Base-by-base conservation (phyloP, 345 rosid genomes). In the Combretum micranthum region DNA sequence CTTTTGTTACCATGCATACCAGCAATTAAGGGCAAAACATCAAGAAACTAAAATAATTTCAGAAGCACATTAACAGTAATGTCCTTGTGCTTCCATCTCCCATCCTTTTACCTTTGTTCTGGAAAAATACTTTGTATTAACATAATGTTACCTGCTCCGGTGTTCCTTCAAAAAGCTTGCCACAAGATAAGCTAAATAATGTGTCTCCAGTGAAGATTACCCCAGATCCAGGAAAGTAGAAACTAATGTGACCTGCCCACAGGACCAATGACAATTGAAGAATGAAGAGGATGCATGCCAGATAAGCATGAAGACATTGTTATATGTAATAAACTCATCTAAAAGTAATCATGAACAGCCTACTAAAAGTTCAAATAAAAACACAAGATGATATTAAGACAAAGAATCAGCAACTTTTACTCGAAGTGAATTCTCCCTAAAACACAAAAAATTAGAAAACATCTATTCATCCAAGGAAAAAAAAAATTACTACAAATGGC, bases 141-240 rank as follows among this genome's bases (percentile, higher is more conserved):
- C 12, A 12, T 44, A 61, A 32, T 51, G 50, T 44, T 60, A 93
- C 99, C 97, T 93, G 81, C 69, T 79, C 85, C 15, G 91, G 94
- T 25, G 82, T 82, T 67, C 97, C 99, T 75, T 93, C 99, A 52
- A 88, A 82, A 65, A 89, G 85, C 73, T 79, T 89, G 72, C 99
- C 99, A 68, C 99, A 93, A 1, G 97, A 87, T 78, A 93, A 80
- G 86, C 99, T 93, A 72, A 86, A 83, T 71, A 93, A 70, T 25
- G 94, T 78, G 75, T 93, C 96, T 67, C 99, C 99, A 6, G 96
- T 82, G 70, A 89, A 93, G 66, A 93, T 77, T 15, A 83, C 83
- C 42, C 88, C 88, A 37, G 99, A 80, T 66, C 88, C 82, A 20
- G 94, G 96, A 68, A 93, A 93, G 80, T 89, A 80, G 79, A 89